Conservation (phyloP, 768 basidiomycete genomes). For the Mycena galopus region DNA sequence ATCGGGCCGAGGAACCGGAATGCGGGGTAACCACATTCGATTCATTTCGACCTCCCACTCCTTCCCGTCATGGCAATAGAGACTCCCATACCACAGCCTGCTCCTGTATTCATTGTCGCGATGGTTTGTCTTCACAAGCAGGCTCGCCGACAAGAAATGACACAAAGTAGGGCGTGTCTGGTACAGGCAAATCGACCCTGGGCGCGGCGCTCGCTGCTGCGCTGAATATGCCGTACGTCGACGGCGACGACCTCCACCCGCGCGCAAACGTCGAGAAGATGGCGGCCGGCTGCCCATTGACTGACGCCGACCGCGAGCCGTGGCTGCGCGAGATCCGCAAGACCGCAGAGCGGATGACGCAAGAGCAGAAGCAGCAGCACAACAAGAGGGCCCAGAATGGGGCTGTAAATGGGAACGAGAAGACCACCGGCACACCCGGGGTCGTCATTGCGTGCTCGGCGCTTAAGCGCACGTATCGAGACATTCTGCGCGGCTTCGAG, state of each 20-base stretch:
- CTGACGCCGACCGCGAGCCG: slow-evolving; percentile 85
- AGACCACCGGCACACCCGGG: slow-evolving; percentile 50
- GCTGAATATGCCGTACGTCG: slow-evolving; percentile 82
- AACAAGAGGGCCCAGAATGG: not conserved
- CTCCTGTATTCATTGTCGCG: slow-evolving; percentile 38
- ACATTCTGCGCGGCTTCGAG: slow-evolving; percentile 76
- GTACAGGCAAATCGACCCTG: slow-evolving; percentile 81
- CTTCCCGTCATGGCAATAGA: not conserved
- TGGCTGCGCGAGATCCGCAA: slow-evolving; percentile 85
- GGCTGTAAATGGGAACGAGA: not conserved
- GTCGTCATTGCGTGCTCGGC: slow-evolving; percentile 92
- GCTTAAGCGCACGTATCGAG: slow-evolving; percentile 84
- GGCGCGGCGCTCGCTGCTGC: slow-evolving; percentile 71
- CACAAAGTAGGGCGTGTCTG: slow-evolving; percentile 72
- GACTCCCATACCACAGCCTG: not conserved
- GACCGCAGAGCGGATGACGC: slow-evolving; percentile 65
- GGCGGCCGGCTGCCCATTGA: slow-evolving; percentile 79
- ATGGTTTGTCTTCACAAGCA: slow-evolving; percentile 36
- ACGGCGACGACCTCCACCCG: slow-evolving; percentile 92
- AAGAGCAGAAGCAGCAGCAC: slow-evolving; percentile 35
- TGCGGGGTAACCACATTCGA: not conserved
- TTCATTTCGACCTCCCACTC: slow-evolving; percentile 2
- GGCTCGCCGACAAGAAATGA: not conserved
- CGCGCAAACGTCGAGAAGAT: slow-evolving; percentile 89
- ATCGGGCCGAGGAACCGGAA: slow-evolving; percentile 14